Base-by-base conservation (phyloP, 495 filamentous ascomycete genomes). In the Aspergillus steynii region DNA sequence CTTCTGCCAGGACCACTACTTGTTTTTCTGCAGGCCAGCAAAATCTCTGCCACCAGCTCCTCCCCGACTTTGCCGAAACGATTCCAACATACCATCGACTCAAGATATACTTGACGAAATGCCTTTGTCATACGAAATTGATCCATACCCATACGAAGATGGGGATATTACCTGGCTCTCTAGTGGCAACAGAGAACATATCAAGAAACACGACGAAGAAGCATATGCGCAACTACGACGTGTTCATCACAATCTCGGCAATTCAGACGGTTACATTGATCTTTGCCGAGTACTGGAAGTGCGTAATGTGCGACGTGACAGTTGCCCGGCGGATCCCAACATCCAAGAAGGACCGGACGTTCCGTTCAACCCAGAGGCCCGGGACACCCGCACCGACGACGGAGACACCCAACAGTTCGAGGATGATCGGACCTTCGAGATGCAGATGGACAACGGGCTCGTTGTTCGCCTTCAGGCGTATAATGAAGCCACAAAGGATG, bases 261-360 rank as follows among this genome's bases (percentile, higher is more conserved):
- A 81, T 53, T 77, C 85, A 32, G 88, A 92, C 58, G 89, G 89
- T 3, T 87, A 86, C 65, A 85, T 92, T 55, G 83, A 91, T 68
- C 72, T 92, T 15, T 81, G 80, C 50, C 78, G 80, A 55, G 81
- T 90, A 20, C 65, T 73, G 20, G 78, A 83, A 63, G 83, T 89
- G 7, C 83, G 87, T 20, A 70, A 79, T 53, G 76, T 87, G 10
- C 73, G 75, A 34, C 76, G 77, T 42, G 82, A 84, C 28, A 80
- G 77, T 34, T 75, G 73, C 20, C 71, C 81, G 53, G 78, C 78
- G 1, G 85, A 88, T 57, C 71, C 78, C 2, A 75, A 82, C 42
- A 67, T 84, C 47, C 68, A 73, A 25, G 69, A 76, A 59, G 84
- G 81, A 0, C 70, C 71, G 50, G 78, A 81, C 56, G 78, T 85